Evolutionary conservation across 1,284 basidiomycete species (phyloP), one percentile per base, ranked within the genome.

Genomic region (Boletus sp.): DNA sequence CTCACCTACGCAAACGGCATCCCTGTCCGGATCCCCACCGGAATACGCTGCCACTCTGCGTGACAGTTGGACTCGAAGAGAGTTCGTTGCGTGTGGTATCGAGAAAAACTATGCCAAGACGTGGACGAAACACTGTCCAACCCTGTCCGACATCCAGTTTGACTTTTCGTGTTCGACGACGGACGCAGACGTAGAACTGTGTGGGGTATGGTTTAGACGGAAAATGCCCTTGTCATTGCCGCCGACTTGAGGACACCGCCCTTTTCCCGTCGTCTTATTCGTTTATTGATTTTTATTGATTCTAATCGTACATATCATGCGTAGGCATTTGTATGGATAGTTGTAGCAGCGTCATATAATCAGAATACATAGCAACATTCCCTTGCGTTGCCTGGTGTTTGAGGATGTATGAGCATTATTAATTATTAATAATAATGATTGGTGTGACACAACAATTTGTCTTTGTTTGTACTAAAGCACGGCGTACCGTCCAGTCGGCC

Each of bases 121-220:
- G 13, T 64, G 62, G 62, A 67, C 62, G 17, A 61, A 50, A 2
- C 33, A 49, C 12, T 64, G 62, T 39, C 57, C 65, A 2, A 54
- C 62, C 3, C 19, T 64, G 25, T 48, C 44, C 9, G 58, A 64
- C 26, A 52, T 64, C 16, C 65, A 60, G 17, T 64, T 64, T 20
- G 59, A 57, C 34, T 64, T 67, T 57, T 63, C 66, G 25, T 57
- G 53, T 25, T 51, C 64, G 38, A 50, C 47, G 45, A 33, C 40
- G 7, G 60, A 68, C 2, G 38, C 39, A 16, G 65, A 64, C 14
- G 44, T 64, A 17, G 65, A 64, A 5, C 42, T 68, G 16, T 68
- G 64, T 37, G 62, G 65, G 32, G 50, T 64, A 20, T 64, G 62
- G 62, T 64, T 65, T 22, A 54, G 54, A 34, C 53, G 61, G 17